These are phyloP conservation scores for Limnanthes douglasii DNA, from an alignment of 345 rosid species.

Conservation along the genomic window DNA sequence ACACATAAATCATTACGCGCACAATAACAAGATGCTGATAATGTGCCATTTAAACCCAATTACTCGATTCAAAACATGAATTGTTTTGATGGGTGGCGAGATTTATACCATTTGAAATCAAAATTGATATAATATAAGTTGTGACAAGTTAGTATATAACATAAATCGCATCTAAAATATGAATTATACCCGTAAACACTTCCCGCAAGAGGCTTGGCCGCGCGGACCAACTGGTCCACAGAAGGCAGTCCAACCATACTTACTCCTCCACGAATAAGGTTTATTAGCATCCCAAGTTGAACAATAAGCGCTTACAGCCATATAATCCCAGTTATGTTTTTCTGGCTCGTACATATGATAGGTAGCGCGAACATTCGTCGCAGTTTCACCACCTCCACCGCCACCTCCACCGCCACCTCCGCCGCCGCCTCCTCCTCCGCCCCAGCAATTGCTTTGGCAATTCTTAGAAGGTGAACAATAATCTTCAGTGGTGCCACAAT, in stretches of 20 bases:
- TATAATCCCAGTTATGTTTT: conserved; percentile 30
- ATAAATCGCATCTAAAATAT: no score
- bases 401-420: no score
- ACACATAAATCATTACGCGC: no score
- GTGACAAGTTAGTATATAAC: background rate
- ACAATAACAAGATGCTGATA: no score
- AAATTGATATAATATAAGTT: no score
- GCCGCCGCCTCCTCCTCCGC: conserved; percentile 10
- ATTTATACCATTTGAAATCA: no score
- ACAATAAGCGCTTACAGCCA: conserved; percentile 34
- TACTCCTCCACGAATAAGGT: conserved; percentile 41
- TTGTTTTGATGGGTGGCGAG: no score
- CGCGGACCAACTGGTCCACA: conserved; percentile 41
- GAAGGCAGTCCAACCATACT: conserved; percentile 57
- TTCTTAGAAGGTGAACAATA: conserved; percentile 19
- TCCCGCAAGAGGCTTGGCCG: conserved; percentile 48
- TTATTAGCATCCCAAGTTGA: conserved; percentile 51
- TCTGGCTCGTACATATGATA: conserved; percentile 32
- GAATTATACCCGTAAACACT: conserved; percentile 27
- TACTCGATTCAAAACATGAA: no score
- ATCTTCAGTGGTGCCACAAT: conserved; percentile 19
- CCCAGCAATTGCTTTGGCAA: conserved; percentile 23
- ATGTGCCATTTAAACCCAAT: no score
- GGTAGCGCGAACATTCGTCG: conserved; percentile 46
- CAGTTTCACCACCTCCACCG: no score